These are phyloP conservation scores for Omphalotus olearius DNA, from an alignment of 1,284 basidiomycete genomes.

Conservation along the genomic window DNA sequence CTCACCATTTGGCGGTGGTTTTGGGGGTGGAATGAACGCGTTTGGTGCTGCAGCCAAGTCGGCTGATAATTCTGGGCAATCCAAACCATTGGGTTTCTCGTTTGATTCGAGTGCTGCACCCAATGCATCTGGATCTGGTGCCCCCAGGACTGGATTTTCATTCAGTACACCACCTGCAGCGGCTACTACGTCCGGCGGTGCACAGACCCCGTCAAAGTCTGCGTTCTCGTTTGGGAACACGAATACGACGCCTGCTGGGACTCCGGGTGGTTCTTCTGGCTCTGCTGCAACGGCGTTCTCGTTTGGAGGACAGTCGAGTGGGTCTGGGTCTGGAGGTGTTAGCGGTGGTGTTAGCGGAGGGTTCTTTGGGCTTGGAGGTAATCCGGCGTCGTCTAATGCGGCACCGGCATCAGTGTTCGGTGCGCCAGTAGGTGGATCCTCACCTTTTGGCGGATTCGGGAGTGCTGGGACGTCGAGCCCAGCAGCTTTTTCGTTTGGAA, in stretches of 20 bases:
- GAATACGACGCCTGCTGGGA: conserved; percentile 9
- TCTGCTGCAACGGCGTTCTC: not conserved
- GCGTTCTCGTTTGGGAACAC: conserved; percentile 21
- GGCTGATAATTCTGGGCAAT: conserved; percentile 5
- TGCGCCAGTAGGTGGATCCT: too few relatives aligned
- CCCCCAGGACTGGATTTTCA: not conserved
- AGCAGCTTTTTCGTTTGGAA: conserved; percentile 5
- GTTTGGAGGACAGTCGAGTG: not conserved
- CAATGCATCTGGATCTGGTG: not conserved
- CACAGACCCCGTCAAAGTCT: conserved; percentile 14
- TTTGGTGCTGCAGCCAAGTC: conserved; percentile 7
- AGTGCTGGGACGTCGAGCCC: not conserved
- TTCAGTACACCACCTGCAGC: conserved; percentile 3
- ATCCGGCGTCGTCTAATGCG: too few relatives aligned
- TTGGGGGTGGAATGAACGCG: not conserved
- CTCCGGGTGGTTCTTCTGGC: not conserved
- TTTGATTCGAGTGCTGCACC: not conserved
- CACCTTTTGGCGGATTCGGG: too few relatives aligned
- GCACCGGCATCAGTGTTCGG: too few relatives aligned
- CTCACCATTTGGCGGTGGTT: not conserved
- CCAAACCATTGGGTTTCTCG: not conserved
- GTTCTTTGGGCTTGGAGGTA: not conserved
- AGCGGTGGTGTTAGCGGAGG: not conserved
- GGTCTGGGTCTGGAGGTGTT: not conserved
- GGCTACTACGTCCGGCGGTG: not conserved